Evolutionary conservation across 306 rosid species (phyloP), one percentile per base, ranked within the genome.

Genomic region (Mucuna pruriens): DNA sequence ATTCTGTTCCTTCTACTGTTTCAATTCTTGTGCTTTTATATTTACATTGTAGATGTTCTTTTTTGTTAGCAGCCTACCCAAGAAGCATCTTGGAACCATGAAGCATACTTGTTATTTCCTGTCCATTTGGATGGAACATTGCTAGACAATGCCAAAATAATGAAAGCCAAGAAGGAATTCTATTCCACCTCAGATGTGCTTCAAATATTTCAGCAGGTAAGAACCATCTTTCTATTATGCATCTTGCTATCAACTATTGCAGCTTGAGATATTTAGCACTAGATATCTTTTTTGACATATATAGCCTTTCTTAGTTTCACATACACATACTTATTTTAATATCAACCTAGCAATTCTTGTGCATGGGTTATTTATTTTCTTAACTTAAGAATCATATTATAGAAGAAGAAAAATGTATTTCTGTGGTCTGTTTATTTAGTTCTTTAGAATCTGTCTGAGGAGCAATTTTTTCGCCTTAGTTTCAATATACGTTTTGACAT

Each of bases 41-140:
- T 49, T 78, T 39, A 76, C 74, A 51, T 81, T 40, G 78, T 60
- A 38, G 15, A 60, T 63, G 63, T 55, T 52, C 25, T 74, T 78
- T 78, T 84, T 73, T 71, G 29, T 77, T 87, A 64, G 65, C 91
- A 96, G 99, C 83, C 93, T 81, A 87, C 98, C 60, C 94, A 75
- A 84, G 98, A 92, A 87, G 80, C 86, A 71, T 90, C 99, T 76
- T 91, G 97, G 99, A 90, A 75, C 84, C 94, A 94, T 86, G 99
- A 96, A 87, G 99, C 98, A 4, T 96, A 92, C 85, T 84, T 96
- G 80, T 81, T 96, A 77, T 96, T 96, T 92, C 98, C 99, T 57
- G 97, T 96, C 88, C 99, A 94, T 86, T 85, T 96, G 90, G 99
- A 94, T 74, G 99, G 98, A 86, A 96, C 99, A 29, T 83, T 93